Conservation (phyloP, 208 protist genomes). For the Leishmania braziliensis region DNA sequence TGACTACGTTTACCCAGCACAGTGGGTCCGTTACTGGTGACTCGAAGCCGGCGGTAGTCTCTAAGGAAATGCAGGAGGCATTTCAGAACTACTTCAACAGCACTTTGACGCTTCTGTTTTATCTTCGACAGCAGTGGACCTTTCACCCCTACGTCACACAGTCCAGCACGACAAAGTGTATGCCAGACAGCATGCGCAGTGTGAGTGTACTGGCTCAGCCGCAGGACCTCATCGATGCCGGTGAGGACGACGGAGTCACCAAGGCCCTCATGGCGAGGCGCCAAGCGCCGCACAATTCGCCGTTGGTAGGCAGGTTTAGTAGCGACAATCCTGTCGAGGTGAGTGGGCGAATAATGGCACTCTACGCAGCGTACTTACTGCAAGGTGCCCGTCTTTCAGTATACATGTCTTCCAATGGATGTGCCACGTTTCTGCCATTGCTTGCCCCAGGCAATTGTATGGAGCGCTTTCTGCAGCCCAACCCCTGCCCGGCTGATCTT, state of each 20-base stretch:
- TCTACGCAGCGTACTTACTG: conserved; percentile 73
- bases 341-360: conserved; percentile 65
- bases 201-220: conserved; percentile 55
- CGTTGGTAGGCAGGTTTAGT: conserved; percentile 46
- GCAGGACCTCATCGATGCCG: conserved; percentile 47
- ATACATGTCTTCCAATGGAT: conserved; percentile 46
- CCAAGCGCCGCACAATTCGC: conserved; percentile 22
- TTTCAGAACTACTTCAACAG: conserved; percentile 34
- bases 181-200: conserved; percentile 32
- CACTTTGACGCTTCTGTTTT: conserved; percentile 29
- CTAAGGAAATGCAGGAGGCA: conserved; percentile 26
- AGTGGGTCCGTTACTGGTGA: conserved; percentile 11
- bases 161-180: conserved; percentile 28
- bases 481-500: conserved; percentile 70
- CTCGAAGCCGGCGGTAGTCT: conserved; percentile 17
- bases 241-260: conserved; percentile 75
- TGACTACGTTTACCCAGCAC: conserved; percentile 7
- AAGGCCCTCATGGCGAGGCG: conserved; percentile 46
- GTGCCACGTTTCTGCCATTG: conserved; percentile 69
- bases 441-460: conserved; percentile 49
- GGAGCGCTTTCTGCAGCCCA: conserved; percentile 45
- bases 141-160: conserved; percentile 35
- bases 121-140: conserved; percentile 32
- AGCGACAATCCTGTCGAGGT: conserved; percentile 33
- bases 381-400: conserved; percentile 77